phyloP scores from a whole-genome alignment of 1,284 basidiomycete species.

The Trichosporon sp. region DNA sequence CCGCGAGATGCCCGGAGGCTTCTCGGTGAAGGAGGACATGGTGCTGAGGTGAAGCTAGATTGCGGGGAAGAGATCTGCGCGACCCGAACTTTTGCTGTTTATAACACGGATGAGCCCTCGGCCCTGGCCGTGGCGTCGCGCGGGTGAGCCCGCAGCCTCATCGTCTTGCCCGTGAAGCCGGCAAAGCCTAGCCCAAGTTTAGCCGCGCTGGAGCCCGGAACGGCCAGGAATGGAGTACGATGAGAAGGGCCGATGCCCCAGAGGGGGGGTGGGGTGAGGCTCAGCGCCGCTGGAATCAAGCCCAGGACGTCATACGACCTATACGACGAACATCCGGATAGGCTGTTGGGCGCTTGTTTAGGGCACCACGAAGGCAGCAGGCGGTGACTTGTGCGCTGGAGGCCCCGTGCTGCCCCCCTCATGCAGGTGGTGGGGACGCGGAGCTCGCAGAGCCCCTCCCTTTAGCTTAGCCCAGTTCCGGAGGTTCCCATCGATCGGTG shows the following conservation, averaged over 20 bases:
- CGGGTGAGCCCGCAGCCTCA: neutral
- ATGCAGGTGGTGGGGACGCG: too few relatives aligned
- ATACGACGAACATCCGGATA: slow-evolving; percentile 1
- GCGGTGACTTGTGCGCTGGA: neutral
- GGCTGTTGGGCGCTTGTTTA: neutral
- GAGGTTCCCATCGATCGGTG: neutral
- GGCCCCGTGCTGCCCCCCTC: neutral
- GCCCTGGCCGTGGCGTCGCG: neutral
- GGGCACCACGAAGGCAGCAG: neutral
- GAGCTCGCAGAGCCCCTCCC: neutral
- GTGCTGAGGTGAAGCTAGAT: neutral
- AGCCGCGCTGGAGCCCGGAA: neutral
- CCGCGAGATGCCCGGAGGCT: slow-evolving; percentile 15
- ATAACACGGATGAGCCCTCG: neutral
- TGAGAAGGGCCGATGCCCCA: neutral
- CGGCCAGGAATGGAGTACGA: neutral
- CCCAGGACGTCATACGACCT: neutral
- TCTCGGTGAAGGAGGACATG: neutral
- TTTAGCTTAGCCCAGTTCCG: neutral
- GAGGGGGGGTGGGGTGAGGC: too few relatives aligned
- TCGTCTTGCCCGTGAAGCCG: neutral
- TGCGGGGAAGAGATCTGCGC: neutral
- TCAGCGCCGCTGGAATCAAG: neutral
- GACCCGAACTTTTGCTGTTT: neutral
- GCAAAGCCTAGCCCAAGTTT: neutral